Base-by-base conservation (phyloP, 1,284 basidiomycete species). In the Schizophyllum amplum region DNA sequence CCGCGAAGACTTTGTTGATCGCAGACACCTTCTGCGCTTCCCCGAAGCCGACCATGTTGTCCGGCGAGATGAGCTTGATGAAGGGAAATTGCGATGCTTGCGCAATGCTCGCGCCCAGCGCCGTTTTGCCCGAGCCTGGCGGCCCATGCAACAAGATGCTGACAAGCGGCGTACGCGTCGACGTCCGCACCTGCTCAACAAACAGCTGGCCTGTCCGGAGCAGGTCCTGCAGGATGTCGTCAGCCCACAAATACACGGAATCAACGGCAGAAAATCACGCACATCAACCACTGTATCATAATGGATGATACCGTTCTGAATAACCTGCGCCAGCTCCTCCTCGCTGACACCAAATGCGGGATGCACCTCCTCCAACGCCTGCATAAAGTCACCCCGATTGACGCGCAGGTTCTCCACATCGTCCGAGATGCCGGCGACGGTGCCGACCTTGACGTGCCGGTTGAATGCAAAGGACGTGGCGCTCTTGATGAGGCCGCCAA, bases 381-480 rank as follows among this genome's bases (percentile, higher is more conserved):
- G 83, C 79, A 93, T 73, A 68, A 99, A 99, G 73, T 99, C 97
- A 13, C 77, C 74, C 58, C 88, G 78, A 63, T 91, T 93, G 49
- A 99, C 95, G 61, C 92, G 81, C 71, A 99, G 78, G 68, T 95
- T 86, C 72, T 97, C 94, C 51, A 99, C 86, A 70, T 99, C 94
- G 65, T 98, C 92, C 23, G 90, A 90, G 62, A 98, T 94, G 9
- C 95, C 96, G 5, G 97, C 97, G 74, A 97, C 89, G 2, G 94
- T 96, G 17, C 97, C 97, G 57, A 98, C 91, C 75, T 98, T 98
- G 67, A 98, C 94, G 71, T 98, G 96, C 55, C 96, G 81, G 67
- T 94, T 97, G 77, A 99, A 97, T 15, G 97, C 96, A 68, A 97
- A 99, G 81, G 89, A 93, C 1, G 97, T 96, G 26, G 96, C 97